phyloP scores from a whole-genome alignment of 2,329 filamentous ascomycete species.

The Elsinoe arachidis region DNA sequence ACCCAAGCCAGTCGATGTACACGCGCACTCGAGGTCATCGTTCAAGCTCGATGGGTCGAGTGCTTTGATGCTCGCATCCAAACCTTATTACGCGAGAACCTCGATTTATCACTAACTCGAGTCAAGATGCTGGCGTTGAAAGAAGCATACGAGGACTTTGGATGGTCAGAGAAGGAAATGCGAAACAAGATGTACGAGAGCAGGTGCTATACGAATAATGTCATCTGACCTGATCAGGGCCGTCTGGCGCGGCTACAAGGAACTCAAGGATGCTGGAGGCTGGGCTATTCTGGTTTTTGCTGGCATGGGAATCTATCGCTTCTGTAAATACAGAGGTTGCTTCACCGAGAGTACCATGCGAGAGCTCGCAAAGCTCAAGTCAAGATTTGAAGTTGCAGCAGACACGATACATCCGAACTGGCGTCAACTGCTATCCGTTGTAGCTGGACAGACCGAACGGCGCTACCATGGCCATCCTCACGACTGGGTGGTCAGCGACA shows the following conservation, averaged over 20 bases:
- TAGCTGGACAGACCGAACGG: constrained; percentile 35
- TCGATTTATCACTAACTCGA: constrained; percentile 37
- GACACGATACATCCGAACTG: constrained; percentile 46
- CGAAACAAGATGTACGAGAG: constrained; percentile 38
- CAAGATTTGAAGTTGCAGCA: constrained; percentile 45
- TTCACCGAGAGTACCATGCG: constrained; percentile 45
- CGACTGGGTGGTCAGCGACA: constrained; percentile 43
- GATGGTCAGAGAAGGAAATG: constrained; percentile 50
- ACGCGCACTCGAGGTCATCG: constrained; percentile 50
- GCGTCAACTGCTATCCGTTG: constrained; percentile 42
- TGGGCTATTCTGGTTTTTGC: constrained; percentile 50
- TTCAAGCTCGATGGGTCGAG: constrained; percentile 50
- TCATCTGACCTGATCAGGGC: constrained; percentile 20
- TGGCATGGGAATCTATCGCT: constrained; percentile 50
- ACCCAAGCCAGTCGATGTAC: constrained; percentile 45
- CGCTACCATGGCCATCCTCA: constrained; percentile 43
- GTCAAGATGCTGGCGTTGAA: constrained; percentile 45
- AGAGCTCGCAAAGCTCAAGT: constrained; percentile 36
- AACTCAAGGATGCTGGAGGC: constrained; percentile 49
- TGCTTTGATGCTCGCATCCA: constrained; percentile 46
- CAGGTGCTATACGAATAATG: not conserved
- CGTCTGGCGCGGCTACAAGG: constrained; percentile 51
- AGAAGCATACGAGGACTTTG: constrained; percentile 46
- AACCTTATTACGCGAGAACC: constrained; percentile 32
- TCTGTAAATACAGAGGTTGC: constrained; percentile 51